phyloP scores from a whole-genome alignment of 2,329 filamentous ascomycete species.

The Ceratocystis variospora region DNA sequence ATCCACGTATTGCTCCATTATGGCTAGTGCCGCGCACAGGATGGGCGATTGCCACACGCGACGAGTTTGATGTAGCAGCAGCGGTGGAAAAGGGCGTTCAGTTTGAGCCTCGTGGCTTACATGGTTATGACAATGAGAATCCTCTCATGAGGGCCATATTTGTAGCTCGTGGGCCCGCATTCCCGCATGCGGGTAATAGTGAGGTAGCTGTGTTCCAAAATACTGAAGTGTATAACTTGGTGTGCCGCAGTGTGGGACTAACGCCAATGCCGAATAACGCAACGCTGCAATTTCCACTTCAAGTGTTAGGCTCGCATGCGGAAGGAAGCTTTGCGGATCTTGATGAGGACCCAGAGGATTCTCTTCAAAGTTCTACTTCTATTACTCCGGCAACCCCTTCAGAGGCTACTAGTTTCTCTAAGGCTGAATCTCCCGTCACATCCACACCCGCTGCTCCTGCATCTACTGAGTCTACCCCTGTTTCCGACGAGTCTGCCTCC shows the following conservation, averaged over 20 bases:
- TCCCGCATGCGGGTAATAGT: conserved; percentile 72
- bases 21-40: conserved; percentile 90
- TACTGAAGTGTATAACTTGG: conserved; percentile 83
- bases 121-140: conserved; percentile 91
- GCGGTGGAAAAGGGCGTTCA: conserved; percentile 30
- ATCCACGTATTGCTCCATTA: conserved; percentile 78
- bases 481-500: neutral
- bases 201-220: conserved; percentile 78
- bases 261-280: conserved; percentile 70
- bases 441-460: conserved; percentile 16
- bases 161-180: conserved; percentile 79
- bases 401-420: conserved; percentile 20
- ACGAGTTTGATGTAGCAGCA: conserved; percentile 55
- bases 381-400: conserved; percentile 16
- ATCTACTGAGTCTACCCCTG: conserved; percentile 20
- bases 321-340: conserved; percentile 34
- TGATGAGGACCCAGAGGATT: conserved; percentile 38
- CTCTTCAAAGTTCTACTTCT: neutral
- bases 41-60: conserved; percentile 75
- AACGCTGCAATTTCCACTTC: conserved; percentile 60
- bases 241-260: conserved; percentile 76
- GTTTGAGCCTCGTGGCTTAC: conserved; percentile 72
- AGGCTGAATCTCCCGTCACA: neutral
- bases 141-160: conserved; percentile 96
- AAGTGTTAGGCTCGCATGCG: conserved; percentile 48